A percentile compares a stretch with the other conserved stretches of the same genome.
These are phyloP conservation scores for Axilococcus clingmanii DNA, from an alignment of 139 green algal genomes.

Conservation along the genomic window DNA sequence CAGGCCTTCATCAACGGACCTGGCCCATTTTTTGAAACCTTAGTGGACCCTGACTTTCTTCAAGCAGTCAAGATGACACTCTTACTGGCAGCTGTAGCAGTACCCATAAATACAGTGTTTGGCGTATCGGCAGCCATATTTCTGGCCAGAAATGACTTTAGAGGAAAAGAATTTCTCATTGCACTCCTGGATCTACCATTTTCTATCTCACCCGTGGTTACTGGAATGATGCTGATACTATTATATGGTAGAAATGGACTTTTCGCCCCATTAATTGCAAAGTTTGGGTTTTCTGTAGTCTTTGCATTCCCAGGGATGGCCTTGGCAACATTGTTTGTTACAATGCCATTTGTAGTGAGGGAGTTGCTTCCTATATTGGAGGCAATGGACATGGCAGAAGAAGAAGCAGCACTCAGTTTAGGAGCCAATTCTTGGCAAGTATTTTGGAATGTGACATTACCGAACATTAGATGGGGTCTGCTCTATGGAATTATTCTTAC, in stretches of 20 bases:
- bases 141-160: conserved; percentile 71
- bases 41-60: conserved; percentile 71
- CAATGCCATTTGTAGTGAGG: conserved; percentile 75
- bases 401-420: conserved; percentile 72
- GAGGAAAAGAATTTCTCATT: conserved; percentile 65
- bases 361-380: conserved; percentile 84
- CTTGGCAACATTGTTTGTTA: conserved; percentile 83
- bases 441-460: conserved; percentile 84
- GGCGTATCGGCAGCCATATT: conserved; percentile 56
- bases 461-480: conserved; percentile 80
- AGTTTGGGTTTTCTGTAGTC: conserved; percentile 62
- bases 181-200: conserved; percentile 80
- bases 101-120: conserved; percentile 78
- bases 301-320: conserved; percentile 83
- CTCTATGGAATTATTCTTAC: conserved; percentile 84
- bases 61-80: conserved; percentile 60
- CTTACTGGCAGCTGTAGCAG: conserved; percentile 50
- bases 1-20: conserved; percentile 69
- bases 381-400: conserved; percentile 61
- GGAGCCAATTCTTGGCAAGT: conserved; percentile 36
- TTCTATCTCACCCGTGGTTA: conserved; percentile 75
- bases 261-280: conserved; percentile 63
- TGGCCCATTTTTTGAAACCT: conserved; percentile 57
- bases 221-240: conserved; percentile 74
- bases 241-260: conserved; percentile 77